Percentiles rank a stretch among this genome's conserved stretches.
These are phyloP conservation scores for Pholiota molesta DNA, from an alignment of 768 basidiomycete species.

Conservation along the genomic window DNA sequence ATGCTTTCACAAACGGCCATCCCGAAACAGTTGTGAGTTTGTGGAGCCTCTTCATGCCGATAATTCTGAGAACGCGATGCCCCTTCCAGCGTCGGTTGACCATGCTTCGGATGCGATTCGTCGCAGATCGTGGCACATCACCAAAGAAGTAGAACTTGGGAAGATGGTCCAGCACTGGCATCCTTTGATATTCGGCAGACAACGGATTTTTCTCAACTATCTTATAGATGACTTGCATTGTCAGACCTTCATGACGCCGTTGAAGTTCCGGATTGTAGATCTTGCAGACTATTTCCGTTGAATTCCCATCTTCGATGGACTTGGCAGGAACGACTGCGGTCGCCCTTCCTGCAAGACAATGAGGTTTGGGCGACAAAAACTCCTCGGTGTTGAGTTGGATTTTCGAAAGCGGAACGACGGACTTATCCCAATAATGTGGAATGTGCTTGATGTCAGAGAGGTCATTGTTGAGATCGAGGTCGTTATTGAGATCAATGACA, in stretches of 20 bases:
- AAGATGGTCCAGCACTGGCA: slow-evolving; percentile 13
- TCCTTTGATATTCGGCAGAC: not conserved
- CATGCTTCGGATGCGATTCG: slow-evolving; percentile 13
- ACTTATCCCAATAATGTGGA: too few species aligned
- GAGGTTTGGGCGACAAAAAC: slow-evolving; percentile 2
- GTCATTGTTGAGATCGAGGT: too few species aligned
- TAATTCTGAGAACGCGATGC: slow-evolving; percentile 7
- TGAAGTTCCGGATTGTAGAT: slow-evolving; percentile 12
- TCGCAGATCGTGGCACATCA: slow-evolving; percentile 3
- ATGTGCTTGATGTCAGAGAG: too few species aligned
- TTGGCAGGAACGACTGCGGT: not conserved
- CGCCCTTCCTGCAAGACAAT: slow-evolving; percentile 1
- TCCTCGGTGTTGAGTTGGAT: not conserved
- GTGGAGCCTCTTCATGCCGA: slow-evolving; percentile 6
- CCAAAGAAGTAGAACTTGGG: slow-evolving; percentile 8
- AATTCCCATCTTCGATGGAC: too few species aligned
- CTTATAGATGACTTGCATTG: not conserved
- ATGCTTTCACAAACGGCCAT: slow-evolving; percentile 6
- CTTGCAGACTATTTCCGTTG: slow-evolving; percentile 9
- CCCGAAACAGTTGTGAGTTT: slow-evolving; percentile 6
- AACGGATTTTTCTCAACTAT: not conserved
- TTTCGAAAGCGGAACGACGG: not conserved
- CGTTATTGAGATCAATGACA: too few species aligned
- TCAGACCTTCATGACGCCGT: slow-evolving; percentile 10
- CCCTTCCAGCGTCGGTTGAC: slow-evolving; percentile 4